These are phyloP conservation scores for Leccinum pellstonianum DNA, from an alignment of 768 basidiomycete genomes.

Conservation along the genomic window DNA sequence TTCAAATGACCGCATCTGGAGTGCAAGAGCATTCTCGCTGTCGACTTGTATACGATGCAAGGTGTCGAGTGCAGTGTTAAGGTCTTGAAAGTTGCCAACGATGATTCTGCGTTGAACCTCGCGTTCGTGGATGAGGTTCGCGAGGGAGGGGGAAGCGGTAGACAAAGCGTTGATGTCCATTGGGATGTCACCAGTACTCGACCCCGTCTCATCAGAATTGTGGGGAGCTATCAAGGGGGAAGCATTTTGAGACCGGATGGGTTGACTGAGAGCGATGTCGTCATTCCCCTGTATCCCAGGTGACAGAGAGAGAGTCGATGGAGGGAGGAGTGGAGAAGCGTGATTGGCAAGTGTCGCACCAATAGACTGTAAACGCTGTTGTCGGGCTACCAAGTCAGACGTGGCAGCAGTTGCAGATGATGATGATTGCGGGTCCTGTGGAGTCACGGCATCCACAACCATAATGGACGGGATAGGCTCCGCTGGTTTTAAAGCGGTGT, in stretches of 20 bases:
- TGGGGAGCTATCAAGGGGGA: neutral
- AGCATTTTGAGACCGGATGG: neutral
- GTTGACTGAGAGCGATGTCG: neutral
- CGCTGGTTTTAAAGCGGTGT: neutral
- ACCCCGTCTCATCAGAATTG: neutral
- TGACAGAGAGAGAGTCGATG: conserved; percentile 12
- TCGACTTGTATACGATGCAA: conserved; percentile 18
- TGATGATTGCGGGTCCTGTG: conserved; percentile 1
- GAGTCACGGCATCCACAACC: neutral
- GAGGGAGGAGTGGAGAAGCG: neutral
- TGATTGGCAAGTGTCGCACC: conserved; percentile 12
- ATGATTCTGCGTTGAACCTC: conserved; percentile 11
- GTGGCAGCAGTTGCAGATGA: neutral
- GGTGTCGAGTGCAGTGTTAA: conserved; percentile 7
- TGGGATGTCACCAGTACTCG: neutral
- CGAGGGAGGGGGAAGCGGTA: neutral
- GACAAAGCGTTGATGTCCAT: neutral
- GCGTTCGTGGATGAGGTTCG: conserved; percentile 9
- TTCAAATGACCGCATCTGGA: conserved; percentile 13
- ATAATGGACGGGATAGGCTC: neutral
- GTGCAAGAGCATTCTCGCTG: conserved; percentile 14
- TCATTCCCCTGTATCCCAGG: conserved; percentile 1
- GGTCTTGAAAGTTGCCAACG: conserved; percentile 12
- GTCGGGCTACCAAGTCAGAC: conserved; percentile 11
- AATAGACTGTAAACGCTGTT: conserved; percentile 18